Percentiles rank a stretch among this genome's conserved stretches.
Evolutionary conservation across 2,329 filamentous ascomycete genomes (phyloP).

Genomic region (Sporothrix schenckii): DNA sequence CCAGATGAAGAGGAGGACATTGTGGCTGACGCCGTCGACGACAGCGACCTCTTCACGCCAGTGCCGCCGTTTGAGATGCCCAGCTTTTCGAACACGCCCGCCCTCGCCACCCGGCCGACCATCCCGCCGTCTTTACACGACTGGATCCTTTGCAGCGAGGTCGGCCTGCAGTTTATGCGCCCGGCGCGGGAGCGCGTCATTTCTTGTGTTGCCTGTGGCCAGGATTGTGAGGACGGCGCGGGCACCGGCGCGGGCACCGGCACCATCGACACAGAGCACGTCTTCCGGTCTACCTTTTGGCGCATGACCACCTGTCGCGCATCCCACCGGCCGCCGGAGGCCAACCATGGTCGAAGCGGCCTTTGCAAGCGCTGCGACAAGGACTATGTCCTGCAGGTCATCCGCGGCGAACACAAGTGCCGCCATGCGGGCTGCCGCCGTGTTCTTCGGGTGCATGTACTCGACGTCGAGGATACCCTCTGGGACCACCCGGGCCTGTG

Average conservation of each 20-base stretch:
- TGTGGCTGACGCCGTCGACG: neutral
- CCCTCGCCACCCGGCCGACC: neutral
- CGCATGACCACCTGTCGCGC: slow-evolving; percentile 4
- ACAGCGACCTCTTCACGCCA: neutral
- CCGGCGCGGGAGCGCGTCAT: neutral
- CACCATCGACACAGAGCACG: neutral
- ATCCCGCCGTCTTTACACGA: neutral
- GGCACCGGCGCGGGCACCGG: neutral
- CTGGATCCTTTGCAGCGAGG: slow-evolving; percentile 22
- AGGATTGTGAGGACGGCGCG: neutral
- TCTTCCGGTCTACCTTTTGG: slow-evolving; percentile 24
- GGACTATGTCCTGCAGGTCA: slow-evolving; percentile 19
- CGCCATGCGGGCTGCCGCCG: slow-evolving; percentile 15
- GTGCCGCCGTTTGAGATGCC: neutral
- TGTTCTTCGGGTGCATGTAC: neutral
- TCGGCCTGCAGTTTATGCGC: slow-evolving; percentile 23
- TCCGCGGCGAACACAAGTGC: slow-evolving; percentile 8
- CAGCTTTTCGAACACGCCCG: neutral
- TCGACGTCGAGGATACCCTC: neutral
- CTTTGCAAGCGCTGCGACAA: slow-evolving; percentile 22
- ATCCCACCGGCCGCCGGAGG: neutral
- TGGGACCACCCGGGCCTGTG: slow-evolving; percentile 10
- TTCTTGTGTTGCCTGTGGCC: neutral
- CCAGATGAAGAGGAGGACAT: neutral
- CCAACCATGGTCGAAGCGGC: neutral